Evolutionary conservation across 805 yeast genomes (phyloP), one percentile per base, ranked within the genome.

Genomic region (Wickerhamomyces chaumierensis): DNA sequence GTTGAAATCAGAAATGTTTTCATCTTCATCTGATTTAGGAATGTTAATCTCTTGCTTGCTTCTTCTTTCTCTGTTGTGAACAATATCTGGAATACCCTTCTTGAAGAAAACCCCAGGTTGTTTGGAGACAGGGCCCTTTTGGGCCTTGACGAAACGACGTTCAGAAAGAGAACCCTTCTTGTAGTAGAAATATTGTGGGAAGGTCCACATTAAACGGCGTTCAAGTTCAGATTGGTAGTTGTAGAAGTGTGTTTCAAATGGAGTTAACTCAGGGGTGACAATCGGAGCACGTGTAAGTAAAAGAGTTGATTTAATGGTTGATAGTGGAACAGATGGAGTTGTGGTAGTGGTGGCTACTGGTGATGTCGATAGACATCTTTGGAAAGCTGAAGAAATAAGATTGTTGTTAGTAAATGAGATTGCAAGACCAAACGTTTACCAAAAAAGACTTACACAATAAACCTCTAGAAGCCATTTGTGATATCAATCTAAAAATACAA

Each of bases 121-220:
- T 45, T 76, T 75, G 31, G 76, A 69, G 4, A 78, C 73, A 7
- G 95, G 94, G 39, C 79, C 78, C 42, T 68, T 73, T 56, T 90
- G 95, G 23, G 80, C 78, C 49, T 76, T 75, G 38, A 78, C 62
- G 61, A 76, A 90, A 49, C 74, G 75, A 56, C 86, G 83, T 57
- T 86, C 95, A 3, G 95, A 75, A 44, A 92, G 66, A 1, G 96
- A 81, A 44, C 97, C 97, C 51, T 74, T 79, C 55, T 81, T 84
- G 65, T 79, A 92, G 63, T 88, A 92, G 56, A 77, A 88, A 73
- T 86, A 86, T 49, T 81, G 78, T 5, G 98, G 97, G 60, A 92
- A 92, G 0, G 97, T 87, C 95, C 96, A 87, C 95, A 88, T 87
- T 48, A 92, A 68, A 51, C 97, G 73, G 54, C 78, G 78, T 67